phyloP scores from a whole-genome alignment of 23 red algal genomes.

The Gracilariopsis chorda region DNA sequence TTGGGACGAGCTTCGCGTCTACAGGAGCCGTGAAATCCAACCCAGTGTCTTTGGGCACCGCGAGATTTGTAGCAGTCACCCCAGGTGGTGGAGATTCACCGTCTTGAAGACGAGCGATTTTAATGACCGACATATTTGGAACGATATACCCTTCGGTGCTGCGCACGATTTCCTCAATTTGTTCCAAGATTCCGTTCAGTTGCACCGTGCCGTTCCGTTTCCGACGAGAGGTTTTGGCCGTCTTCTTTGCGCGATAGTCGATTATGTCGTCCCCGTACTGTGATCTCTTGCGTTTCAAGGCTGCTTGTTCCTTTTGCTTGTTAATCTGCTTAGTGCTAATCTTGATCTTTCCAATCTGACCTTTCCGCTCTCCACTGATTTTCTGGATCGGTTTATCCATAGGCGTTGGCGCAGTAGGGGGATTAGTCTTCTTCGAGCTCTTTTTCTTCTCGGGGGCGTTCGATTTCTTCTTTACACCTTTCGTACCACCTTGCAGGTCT shows the following conservation, averaged over 20 bases:
- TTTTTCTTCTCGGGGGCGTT: constrained; percentile 24
- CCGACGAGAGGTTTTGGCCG: constrained; percentile 56
- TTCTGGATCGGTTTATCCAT: neutral
- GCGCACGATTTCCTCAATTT: constrained; percentile 52
- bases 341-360: constrained; percentile 71
- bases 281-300: constrained; percentile 53
- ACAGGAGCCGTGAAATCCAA: constrained; percentile 77
- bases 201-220: constrained; percentile 63
- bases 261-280: constrained; percentile 76
- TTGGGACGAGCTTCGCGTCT: constrained; percentile 66
- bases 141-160: constrained; percentile 75
- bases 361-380: constrained; percentile 22
- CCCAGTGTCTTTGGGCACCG: constrained; percentile 48
- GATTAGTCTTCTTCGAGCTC: neutral
- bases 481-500: constrained; percentile 29
- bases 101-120: constrained; percentile 49
- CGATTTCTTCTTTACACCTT: constrained; percentile 25
- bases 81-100: constrained; percentile 60
- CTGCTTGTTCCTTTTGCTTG: constrained; percentile 46
- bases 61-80: constrained; percentile 38
- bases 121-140: neutral
- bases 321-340: constrained; percentile 71
- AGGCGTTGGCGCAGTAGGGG: neutral
- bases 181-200: constrained; percentile 69
- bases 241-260: constrained; percentile 56